Evolutionary conservation across 345 rosid species (phyloP).

Genomic region (Kandelia obovata): DNA sequence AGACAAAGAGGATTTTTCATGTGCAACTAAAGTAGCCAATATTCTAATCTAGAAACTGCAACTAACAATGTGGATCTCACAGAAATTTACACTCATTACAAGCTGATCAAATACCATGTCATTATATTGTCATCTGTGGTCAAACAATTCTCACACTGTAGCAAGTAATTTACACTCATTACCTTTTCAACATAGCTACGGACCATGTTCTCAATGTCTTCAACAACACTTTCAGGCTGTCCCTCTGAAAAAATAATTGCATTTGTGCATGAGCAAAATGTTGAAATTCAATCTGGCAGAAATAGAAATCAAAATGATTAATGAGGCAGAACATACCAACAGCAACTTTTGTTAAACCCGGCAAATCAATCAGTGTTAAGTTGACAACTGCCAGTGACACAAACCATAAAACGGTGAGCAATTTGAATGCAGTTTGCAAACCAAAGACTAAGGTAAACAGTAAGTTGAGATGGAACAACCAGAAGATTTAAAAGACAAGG

Average conservation of each 20-base stretch:
- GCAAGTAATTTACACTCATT: background rate
- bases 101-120: background rate
- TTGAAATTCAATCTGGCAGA: background rate
- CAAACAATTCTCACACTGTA: too few species aligned
- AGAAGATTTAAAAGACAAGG: background rate
- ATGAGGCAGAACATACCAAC: slow-evolving; percentile 50
- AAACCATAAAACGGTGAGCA: background rate
- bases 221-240: slow-evolving; percentile 78
- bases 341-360: slow-evolving; percentile 95
- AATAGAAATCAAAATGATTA: slow-evolving; percentile 7
- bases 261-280: slow-evolving; percentile 2
- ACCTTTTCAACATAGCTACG: slow-evolving; percentile 92
- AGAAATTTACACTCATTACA: background rate
- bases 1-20: too few species aligned
- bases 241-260: slow-evolving; percentile 60
- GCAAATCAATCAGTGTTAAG: slow-evolving; percentile 85
- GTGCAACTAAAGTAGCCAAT: too few species aligned
- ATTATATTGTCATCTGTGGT: too few species aligned
- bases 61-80: background rate
- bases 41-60: background rate
- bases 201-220: slow-evolving; percentile 91
- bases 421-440: background rate
- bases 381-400: slow-evolving; percentile 70
- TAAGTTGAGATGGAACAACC: background rate
- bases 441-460: background rate